Evolutionary conservation across 176 grass and related monocot genomes (phyloP).

Genomic region (Oryza australiensis): DNA sequence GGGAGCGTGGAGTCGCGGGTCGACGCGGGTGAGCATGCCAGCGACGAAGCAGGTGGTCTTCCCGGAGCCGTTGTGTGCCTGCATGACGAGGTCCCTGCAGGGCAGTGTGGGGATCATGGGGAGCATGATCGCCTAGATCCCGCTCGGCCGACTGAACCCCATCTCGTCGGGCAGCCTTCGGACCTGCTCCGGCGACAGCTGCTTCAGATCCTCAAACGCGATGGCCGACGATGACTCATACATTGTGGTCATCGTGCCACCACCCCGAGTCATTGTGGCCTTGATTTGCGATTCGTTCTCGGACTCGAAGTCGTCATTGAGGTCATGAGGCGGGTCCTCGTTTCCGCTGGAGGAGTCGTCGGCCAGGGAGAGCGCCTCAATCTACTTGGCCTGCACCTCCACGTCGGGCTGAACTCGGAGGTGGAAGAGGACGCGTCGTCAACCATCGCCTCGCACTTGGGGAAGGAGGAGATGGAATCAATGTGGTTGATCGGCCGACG

Average conservation of each 20-base stretch:
- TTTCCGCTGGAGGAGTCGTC: not conserved
- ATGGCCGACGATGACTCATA: conserved; percentile 84
- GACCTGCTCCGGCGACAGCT: conserved; percentile 66
- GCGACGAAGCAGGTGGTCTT: conserved; percentile 95
- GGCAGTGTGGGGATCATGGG: conserved; percentile 89
- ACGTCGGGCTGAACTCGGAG: conserved; percentile 16
- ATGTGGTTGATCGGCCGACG: too few species aligned
- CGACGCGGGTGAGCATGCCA: conserved; percentile 87
- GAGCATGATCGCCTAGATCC: conserved; percentile 79
- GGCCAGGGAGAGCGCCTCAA: conserved; percentile 66
- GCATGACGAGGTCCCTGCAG: conserved; percentile 81
- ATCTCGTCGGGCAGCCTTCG: conserved; percentile 78
- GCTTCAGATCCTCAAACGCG: conserved; percentile 75
- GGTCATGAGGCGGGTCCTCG: conserved; percentile 44
- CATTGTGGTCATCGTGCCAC: conserved; percentile 72
- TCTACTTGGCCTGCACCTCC: conserved; percentile 58
- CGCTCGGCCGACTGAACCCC: conserved; percentile 78
- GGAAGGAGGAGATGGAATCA: too few species aligned
- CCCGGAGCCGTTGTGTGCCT: conserved; percentile 87
- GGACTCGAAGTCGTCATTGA: conserved; percentile 77
- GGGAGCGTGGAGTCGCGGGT: conserved; percentile 55
- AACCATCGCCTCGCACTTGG: conserved; percentile 35
- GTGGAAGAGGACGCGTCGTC: not conserved
- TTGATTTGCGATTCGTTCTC: conserved; percentile 80
- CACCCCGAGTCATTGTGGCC: conserved; percentile 83